phyloP scores from a whole-genome alignment of 169 alveolate species.

The Plasmodium gallinaceum region DNA sequence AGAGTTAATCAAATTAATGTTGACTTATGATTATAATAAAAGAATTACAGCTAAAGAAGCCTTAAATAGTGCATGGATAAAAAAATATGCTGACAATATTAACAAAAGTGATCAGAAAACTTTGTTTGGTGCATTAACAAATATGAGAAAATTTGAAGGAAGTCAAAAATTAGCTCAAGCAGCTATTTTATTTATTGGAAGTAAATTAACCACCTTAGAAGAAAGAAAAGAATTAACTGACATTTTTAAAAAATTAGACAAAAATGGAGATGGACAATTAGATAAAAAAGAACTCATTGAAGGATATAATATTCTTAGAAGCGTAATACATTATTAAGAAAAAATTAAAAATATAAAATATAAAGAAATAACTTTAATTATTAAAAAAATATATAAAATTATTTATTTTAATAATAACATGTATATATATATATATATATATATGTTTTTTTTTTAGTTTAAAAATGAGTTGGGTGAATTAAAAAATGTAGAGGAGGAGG shows the following conservation, averaged over 20 bases:
- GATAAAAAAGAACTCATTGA: constrained; percentile 88
- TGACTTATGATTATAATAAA: constrained; percentile 90
- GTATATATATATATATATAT: neutral
- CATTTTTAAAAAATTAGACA: constrained; percentile 91
- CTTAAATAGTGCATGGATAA: constrained; percentile 92
- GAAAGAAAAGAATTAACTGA: constrained; percentile 91
- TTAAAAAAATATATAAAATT: no score
- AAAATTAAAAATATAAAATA: no score
- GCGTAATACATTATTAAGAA: constrained; percentile 67
- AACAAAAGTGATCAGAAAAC: constrained; percentile 83
- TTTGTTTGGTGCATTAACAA: constrained; percentile 86
- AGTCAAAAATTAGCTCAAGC: constrained; percentile 92
- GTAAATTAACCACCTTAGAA: constrained; percentile 90
- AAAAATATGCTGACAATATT: constrained; percentile 82
- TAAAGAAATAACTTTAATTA: no score
- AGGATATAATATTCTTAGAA: constrained; percentile 85
- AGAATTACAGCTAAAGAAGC: constrained; percentile 94
- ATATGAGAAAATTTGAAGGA: constrained; percentile 89
- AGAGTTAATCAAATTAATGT: constrained; percentile 91
- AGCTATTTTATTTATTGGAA: constrained; percentile 89
- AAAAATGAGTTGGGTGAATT: constrained; percentile 66
- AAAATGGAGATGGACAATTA: constrained; percentile 92
- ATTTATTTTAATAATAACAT: neutral
- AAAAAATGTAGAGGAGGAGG: constrained; percentile 92
- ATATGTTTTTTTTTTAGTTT: neutral